These are phyloP conservation scores for Xylaria sp. DNA, from an alignment of 2,329 filamentous ascomycete species.

Conservation along the genomic window DNA sequence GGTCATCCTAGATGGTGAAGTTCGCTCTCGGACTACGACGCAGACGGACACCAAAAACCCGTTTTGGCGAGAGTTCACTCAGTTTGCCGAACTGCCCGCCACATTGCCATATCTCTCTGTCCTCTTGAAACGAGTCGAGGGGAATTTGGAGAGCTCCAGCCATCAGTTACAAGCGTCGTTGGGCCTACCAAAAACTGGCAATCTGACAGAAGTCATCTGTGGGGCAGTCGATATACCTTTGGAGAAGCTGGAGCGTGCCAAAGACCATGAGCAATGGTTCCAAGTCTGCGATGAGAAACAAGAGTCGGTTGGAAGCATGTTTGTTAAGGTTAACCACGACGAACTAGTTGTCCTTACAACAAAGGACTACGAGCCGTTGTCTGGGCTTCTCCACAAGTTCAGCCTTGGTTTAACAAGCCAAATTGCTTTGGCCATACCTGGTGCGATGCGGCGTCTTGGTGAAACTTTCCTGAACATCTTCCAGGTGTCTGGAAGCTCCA, in stretches of 20 bases:
- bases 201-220: slow-evolving; percentile 55
- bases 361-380: slow-evolving; percentile 81
- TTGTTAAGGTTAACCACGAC: slow-evolving; percentile 81
- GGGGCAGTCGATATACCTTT: slow-evolving; percentile 82
- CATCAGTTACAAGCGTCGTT: slow-evolving; percentile 48
- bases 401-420: slow-evolving; percentile 81
- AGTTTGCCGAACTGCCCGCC: slow-evolving; percentile 74
- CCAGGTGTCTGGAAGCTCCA: slow-evolving; percentile 82
- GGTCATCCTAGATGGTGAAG: slow-evolving; percentile 77
- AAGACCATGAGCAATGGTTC: slow-evolving; percentile 87
- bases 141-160: slow-evolving; percentile 49
- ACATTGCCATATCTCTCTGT: slow-evolving; percentile 70
- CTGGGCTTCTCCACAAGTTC: slow-evolving; percentile 83
- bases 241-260: slow-evolving; percentile 74
- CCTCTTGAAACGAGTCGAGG: slow-evolving; percentile 68
- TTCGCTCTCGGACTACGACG: slow-evolving; percentile 73
- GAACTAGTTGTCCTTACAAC: slow-evolving; percentile 88
- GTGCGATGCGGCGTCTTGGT: slow-evolving; percentile 76
- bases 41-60: slow-evolving; percentile 73
- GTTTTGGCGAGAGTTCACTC: slow-evolving; percentile 81
- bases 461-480: slow-evolving; percentile 93
- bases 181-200: slow-evolving; percentile 46
- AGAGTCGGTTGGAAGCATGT: slow-evolving; percentile 78
- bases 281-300: slow-evolving; percentile 76
- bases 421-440: slow-evolving; percentile 77